Percentiles rank a stretch among this genome's conserved stretches.
Evolutionary conservation across 192 early-diverging fungal genomes (phyloP).

Genomic region (Fimicolochytrium jonesii): DNA sequence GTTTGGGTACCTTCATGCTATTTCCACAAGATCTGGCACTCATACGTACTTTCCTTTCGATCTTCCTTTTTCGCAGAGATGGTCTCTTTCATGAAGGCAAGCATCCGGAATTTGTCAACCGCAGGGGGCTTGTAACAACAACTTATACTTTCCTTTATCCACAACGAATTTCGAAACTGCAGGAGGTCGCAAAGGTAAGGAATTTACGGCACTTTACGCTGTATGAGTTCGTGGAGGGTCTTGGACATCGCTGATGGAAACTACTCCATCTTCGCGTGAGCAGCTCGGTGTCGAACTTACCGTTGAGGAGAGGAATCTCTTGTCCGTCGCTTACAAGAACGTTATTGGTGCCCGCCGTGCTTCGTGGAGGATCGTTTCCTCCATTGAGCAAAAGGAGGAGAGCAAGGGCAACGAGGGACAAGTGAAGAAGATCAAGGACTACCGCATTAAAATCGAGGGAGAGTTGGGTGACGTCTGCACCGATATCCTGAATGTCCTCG

Average conservation of each 20-base stretch:
- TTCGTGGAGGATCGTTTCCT: conserved; percentile 98
- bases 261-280: no score
- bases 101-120: no score
- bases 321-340: conserved; percentile 99
- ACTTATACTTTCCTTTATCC: no score
- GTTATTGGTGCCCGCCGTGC: conserved; percentile 98
- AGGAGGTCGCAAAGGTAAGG: conserved; percentile 80
- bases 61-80: conserved; percentile 60
- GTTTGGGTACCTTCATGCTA: no score
- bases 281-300: conserved; percentile 87
- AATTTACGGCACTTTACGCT: background rate
- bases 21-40: no score
- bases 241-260: no score
- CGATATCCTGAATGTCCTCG: conserved; percentile 90
- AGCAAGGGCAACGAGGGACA: conserved; percentile 86
- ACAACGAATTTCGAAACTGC: no score
- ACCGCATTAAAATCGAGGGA: conserved; percentile 90
- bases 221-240: no score
- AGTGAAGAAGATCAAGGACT: conserved; percentile 89
- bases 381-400: conserved; percentile 99
- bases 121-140: no score
- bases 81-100: conserved; percentile 79
- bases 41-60: no score
- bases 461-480: conserved; percentile 94
- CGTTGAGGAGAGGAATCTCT: conserved; percentile 97